Evolutionary conservation across 139 green algal genomes (phyloP), one percentile per base, ranked within the genome.

Genomic region (Chlamydomonas urium): DNA sequence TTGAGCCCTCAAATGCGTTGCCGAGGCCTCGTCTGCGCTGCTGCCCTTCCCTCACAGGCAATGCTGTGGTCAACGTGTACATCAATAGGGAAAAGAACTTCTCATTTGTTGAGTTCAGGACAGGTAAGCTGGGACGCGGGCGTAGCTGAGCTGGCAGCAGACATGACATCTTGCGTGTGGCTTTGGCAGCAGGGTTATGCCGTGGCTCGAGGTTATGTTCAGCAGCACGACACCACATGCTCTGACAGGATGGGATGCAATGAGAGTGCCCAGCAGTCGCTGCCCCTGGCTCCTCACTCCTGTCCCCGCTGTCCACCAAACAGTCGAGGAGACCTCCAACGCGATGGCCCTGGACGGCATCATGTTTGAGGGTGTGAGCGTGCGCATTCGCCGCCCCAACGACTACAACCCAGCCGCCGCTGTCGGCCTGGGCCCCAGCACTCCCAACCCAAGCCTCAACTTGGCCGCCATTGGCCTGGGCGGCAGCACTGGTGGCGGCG

Each of bases 41-140:
- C 42, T 50, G 42, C 42, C 45, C 66, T 61, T 56, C 14, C 47
- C 24, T 47, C 4, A 76, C 84, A 90, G 91, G 91, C 37, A 92
- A 71, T 85, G 86, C 84, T 29, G 94, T 98, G 8, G 84, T 98
- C 31, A 97, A 98, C 66, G 93, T 98, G 8, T 98, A 98, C 88
- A 92, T 98, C 80, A 99, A 99, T 84, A 82, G 90, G 34, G 96
- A 98, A 79, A 97, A 97, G 83, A 95, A 96, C 77, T 99, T 98
- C 76, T 87, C 91, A 0, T 99, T 99, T 86, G 92, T 98, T 57
- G 95, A 99, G 85, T 90, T 97, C 71, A 74, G 91, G n/a, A 94
- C 90, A 79, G 88, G 90, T 92, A 74, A 6, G 74, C n/a, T n/a
- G n/a, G n/a, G n/a, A n/a, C n/a, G n/a, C n/a, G n/a, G n/a, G n/a